Evolutionary conservation across 257 asterid species (phyloP).

Genomic region (Gentiana straminea): DNA sequence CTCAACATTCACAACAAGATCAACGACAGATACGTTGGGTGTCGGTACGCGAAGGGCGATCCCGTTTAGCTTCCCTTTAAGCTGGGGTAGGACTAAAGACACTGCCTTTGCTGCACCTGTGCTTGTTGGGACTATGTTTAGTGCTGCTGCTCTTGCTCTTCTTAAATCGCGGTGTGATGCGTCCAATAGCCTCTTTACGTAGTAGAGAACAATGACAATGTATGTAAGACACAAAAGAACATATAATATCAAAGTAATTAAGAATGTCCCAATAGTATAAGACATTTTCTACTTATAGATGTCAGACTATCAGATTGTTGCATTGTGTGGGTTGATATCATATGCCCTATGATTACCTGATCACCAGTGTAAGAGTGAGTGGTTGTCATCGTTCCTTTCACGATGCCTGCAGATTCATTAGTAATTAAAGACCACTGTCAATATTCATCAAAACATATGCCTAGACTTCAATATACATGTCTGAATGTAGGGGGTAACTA

Average conservation of each 20-base stretch:
- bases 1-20: constrained; percentile 71
- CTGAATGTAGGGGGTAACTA: no score
- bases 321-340: neutral
- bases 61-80: constrained; percentile 87
- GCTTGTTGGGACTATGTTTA: constrained; percentile 90
- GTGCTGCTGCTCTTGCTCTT: constrained; percentile 87
- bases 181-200: constrained; percentile 70
- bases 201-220: neutral
- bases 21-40: constrained; percentile 89
- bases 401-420: constrained; percentile 50
- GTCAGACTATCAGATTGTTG: no score
- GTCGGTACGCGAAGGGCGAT: constrained; percentile 94
- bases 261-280: no score
- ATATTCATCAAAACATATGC: neutral
- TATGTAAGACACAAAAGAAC: no score
- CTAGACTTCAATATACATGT: no score
- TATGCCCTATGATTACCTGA: constrained; percentile 38
- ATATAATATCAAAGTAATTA: no score
- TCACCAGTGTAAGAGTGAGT: constrained; percentile 98
- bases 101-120: constrained; percentile 98
- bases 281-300: no score
- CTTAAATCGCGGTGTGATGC: constrained; percentile 89
- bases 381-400: constrained; percentile 95
- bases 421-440: neutral
- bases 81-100: constrained; percentile 84